These are phyloP conservation scores for Saccharomycopsis phalli DNA, from an alignment of 1,139 yeast species.

Conservation along the genomic window DNA sequence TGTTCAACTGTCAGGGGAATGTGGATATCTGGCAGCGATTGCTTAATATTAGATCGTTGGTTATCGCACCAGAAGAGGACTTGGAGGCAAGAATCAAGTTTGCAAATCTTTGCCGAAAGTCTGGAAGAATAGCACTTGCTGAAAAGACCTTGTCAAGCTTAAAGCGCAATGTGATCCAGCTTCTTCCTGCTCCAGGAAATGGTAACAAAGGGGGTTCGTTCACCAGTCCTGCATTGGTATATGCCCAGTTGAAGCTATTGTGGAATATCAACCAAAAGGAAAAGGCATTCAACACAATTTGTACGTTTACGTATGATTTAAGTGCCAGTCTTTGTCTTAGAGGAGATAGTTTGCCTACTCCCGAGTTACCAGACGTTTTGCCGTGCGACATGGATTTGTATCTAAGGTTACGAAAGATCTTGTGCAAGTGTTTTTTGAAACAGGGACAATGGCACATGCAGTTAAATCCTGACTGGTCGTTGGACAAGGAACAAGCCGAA, in stretches of 20 bases:
- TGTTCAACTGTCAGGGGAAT: constrained; percentile 89
- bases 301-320: constrained; percentile 86
- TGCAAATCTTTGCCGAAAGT: constrained; percentile 90
- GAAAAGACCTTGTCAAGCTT: constrained; percentile 81
- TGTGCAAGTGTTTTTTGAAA: constrained; percentile 90
- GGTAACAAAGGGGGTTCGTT: constrained; percentile 34
- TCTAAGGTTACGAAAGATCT: constrained; percentile 40
- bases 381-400: constrained; percentile 56
- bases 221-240: constrained; percentile 63
- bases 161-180: constrained; percentile 37
- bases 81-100: constrained; percentile 98
- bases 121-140: constrained; percentile 86
- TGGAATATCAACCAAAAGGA: constrained; percentile 92
- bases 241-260: constrained; percentile 92
- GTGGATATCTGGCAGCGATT: constrained; percentile 98
- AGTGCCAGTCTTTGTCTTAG: constrained; percentile 79
- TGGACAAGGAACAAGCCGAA: constrained; percentile 54
- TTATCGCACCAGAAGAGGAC: constrained; percentile 90
- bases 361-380: constrained; percentile 70
- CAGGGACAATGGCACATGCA: constrained; percentile 98
- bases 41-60: constrained; percentile 87
- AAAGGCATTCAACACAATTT: constrained; percentile 78
- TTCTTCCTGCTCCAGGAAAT: constrained; percentile 23
- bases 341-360: constrained; percentile 75
- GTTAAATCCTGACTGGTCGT: constrained; percentile 66